Base-by-base conservation (phyloP, 1,139 yeast genomes). In the Pichia sorboxylosa region DNA sequence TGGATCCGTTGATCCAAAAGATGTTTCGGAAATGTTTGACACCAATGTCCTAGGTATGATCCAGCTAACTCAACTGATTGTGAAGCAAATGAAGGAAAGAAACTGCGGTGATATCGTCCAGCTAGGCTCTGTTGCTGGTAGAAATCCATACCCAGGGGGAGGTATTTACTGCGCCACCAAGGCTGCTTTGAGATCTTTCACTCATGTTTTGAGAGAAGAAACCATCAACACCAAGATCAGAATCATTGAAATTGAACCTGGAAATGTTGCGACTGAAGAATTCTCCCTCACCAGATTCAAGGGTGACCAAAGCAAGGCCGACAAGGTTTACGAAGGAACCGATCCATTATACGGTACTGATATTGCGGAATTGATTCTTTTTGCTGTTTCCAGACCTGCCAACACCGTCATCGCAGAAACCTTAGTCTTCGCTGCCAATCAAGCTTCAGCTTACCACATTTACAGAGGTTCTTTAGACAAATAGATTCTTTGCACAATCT, bases 391-490 rank as follows among this genome's bases (percentile, higher is more conserved):
- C 8, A 64, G 73, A 57, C 64, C 59, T 40, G 59, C 54, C 37
- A 67, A 66, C 41, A 64, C 70, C 1, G 73, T 67, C 4, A 53
- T 67, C 40, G 72, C 73, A 4, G 72, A 67, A 41, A 61, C 69
- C 7, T 57, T 67, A 39, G 60, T 67, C 2, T 65, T 65, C 44
- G 67, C 71, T 13, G 59, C 63, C 31, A 63, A 66, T 47, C 73
- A 67, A 54, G 73, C 71, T 5, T 69, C 84, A 42, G 74, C 92
- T 13, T 54, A 64, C 40, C 85, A 80, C 49, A 55, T 69, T 13
- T 61, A 68, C 52, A 52, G 64, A 37, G 59, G 55, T 16, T 29
- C 43, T 9, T 26, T 39, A 21, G 42, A 41, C 16, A 32, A 32
- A 20, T 28, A 27, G 22, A 19, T 8, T 11, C 8, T 19, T 11